Base-by-base conservation (phyloP, 768 basidiomycete genomes). In the Lactarius tabidus region DNA sequence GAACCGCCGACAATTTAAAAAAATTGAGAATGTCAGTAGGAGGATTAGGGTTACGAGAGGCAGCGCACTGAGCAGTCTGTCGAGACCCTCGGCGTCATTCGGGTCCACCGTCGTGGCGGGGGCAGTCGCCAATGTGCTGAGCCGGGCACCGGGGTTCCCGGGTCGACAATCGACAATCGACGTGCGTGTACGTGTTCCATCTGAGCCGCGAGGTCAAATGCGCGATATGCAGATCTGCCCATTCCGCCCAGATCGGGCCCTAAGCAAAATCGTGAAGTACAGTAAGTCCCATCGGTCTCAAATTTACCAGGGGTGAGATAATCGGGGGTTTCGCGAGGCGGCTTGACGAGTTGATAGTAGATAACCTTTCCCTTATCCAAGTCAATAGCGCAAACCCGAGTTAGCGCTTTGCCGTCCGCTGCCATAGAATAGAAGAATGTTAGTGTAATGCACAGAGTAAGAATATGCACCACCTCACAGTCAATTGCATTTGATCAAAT, bases 261-360 rank as follows among this genome's bases (percentile, higher is more conserved):
- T 85, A 48, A 6, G n/a, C 20, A n/a, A n/a, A n/a, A n/a, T n/a
- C n/a, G n/a, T n/a, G n/a, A n/a, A n/a, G n/a, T n/a, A n/a, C n/a
- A n/a, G n/a, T n/a, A n/a, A n/a, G n/a, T n/a, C n/a, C n/a, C n/a
- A n/a, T n/a, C n/a, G n/a, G n/a, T n/a, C n/a, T n/a, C n/a, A n/a
- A n/a, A n/a, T n/a, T n/a, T n/a, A n/a, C n/a, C n/a, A n/a, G n/a
- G 84, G 38, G 96, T 98, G n/a, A 95, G 82, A 73, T 99, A 98
- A 73, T 98, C 95, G 4, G 81, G 77, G 63, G 98, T 86, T 1
- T 90, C 90, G 69, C 90, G 90, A 0, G 82, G 75, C 2, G 97
- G 96, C 72, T 90, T 94, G 65, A 98, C 95, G 15, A 97, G 82
- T 69, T 89, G 85, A 75, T 98, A 94, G 71, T 90, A 96, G 6